Conservation (phyloP, 495 filamentous ascomycete species). For the Amphirosellinia nigrospora region DNA sequence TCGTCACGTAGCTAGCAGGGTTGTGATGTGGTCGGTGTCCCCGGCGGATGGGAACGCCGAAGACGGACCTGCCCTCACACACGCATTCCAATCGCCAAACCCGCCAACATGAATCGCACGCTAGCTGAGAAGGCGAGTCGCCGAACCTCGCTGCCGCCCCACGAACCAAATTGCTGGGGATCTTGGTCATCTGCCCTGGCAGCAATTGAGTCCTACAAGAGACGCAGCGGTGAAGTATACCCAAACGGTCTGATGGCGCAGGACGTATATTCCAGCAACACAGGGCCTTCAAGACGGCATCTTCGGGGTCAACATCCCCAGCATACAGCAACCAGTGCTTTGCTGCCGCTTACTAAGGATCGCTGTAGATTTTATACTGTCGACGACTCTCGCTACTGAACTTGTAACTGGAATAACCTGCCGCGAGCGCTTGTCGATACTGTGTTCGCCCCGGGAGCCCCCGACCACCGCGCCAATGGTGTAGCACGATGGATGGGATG, state of each 20-base stretch:
- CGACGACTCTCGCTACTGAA: background rate
- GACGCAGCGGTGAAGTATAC: background rate
- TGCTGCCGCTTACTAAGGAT: background rate
- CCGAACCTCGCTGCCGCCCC: background rate
- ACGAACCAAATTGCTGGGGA: background rate
- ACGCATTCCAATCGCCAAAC: background rate
- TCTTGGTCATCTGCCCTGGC: background rate
- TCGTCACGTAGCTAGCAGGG: background rate
- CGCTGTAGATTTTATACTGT: background rate
- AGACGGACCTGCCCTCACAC: conserved; percentile 15
- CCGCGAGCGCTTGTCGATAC: background rate
- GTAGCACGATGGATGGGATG: background rate
- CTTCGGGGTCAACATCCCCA: background rate
- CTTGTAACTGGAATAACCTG: background rate
- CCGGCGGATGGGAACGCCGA: conserved; percentile 9
- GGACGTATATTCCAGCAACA: conserved; percentile 1
- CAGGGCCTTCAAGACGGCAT: background rate
- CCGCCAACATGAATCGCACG: conserved; percentile 10
- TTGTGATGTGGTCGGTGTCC: background rate
- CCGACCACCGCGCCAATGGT: background rate
- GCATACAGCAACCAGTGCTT: background rate
- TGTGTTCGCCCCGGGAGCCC: background rate
- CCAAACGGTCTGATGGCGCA: background rate
- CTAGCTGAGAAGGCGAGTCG: background rate
- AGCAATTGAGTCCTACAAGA: background rate